Evolutionary conservation across 192 early-diverging fungal genomes (phyloP), one percentile per base, ranked within the genome.

Genomic region (Entrophospora sp.): DNA sequence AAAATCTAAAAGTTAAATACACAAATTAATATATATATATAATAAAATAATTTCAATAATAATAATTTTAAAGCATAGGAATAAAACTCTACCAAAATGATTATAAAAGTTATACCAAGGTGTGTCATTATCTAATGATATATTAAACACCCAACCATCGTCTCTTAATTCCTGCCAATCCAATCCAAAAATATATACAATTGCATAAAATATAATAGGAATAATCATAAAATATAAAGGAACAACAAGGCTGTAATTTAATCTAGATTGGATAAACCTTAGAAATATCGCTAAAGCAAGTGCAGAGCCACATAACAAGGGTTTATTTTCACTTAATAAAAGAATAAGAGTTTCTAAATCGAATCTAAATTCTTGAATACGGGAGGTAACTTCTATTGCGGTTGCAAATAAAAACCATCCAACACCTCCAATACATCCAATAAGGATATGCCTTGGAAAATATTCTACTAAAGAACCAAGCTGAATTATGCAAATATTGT

Each of bases 391-490:
- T 73, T 99, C 96, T 22, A 99, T 75, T 18, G 85, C 96, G 0
- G 96, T 99, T 42, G 89, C 79, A 7, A 99, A 59, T 64, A 99
- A 69, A 71, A 99, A 99, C 83, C 91, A 92, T 28, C 94, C 93
- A 18, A 96, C 93, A 37, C 94, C 94, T 57, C 78, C 95, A 68
- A 97, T 96, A 72, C 92, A 96, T 22, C 93, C 94, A 20, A 96
- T 92, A 4, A 97, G 79, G 66, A 97, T 95, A 65, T 97, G 96
- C 10, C 95, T 74, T 22, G 91, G 91, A 56, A 93, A 93, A 69
- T 90, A 93, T 25, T 83, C 88, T 20, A 91, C 88, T 59, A 93
- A 69, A 25, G 81, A 80, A 9, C 90, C 90, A 40, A 91, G 77
- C 49, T 79, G 69, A 13, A n/a, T 58, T 30, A 44, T 37, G n/a